Evolutionary conservation across 2,329 filamentous ascomycete species (phyloP).

Genomic region (Nemania sp.): DNA sequence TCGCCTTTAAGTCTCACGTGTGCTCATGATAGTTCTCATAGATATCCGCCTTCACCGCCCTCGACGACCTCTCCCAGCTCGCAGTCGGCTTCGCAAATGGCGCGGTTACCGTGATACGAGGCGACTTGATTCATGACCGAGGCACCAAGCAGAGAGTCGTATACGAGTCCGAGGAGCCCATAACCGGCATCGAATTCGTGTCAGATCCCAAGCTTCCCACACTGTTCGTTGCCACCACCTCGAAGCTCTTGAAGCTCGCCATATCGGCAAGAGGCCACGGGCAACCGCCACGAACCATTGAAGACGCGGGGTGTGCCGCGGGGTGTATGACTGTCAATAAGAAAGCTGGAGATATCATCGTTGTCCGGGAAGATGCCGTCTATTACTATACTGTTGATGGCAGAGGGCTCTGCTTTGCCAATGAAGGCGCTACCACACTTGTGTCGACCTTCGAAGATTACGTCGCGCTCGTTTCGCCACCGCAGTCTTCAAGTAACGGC

Average conservation of each 20-base stretch:
- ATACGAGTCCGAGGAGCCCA: conserved; percentile 94
- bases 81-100: conserved; percentile 97
- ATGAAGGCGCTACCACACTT: conserved; percentile 86
- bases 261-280: conserved; percentile 90
- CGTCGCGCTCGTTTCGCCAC: conserved; percentile 83
- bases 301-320: conserved; percentile 88
- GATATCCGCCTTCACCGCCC: conserved; percentile 86
- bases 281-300: conserved; percentile 82
- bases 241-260: conserved; percentile 80
- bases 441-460: conserved; percentile 83
- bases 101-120: conserved; percentile 88
- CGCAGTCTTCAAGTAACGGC: conserved; percentile 54
- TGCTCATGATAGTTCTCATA: conserved; percentile 38
- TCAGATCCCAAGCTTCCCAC: conserved; percentile 68
- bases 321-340: conserved; percentile 92
- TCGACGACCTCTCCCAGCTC: conserved; percentile 88
- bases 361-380: conserved; percentile 93
- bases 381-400: conserved; percentile 90
- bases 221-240: conserved; percentile 90
- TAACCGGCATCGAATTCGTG: conserved; percentile 85
- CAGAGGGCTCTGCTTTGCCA: conserved; percentile 84
- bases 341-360: conserved; percentile 79
- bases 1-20: background rate
- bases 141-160: conserved; percentile 93
- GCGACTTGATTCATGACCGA: conserved; percentile 92